Base-by-base conservation (phyloP, 2,329 filamentous ascomycete species). In the Sporothrix phasma region DNA sequence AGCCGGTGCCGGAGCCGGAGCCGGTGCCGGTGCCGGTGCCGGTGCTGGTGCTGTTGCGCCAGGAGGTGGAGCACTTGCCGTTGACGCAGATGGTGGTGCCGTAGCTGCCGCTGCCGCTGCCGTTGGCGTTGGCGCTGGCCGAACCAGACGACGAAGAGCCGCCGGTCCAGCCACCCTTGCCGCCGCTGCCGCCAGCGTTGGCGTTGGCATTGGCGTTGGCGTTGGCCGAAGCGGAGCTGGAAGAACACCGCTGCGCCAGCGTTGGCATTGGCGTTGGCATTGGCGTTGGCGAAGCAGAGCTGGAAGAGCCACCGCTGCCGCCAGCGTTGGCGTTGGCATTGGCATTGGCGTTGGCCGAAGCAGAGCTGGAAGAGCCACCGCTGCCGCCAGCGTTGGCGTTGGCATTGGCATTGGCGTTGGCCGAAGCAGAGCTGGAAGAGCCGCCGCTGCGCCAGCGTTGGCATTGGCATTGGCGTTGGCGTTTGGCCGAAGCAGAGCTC, bases 21-120 rank as follows among this genome's bases (percentile, higher is more conserved):
- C n/a, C n/a, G n/a, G n/a, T n/a, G n/a, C n/a, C n/a, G n/a, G n/a
- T n/a, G n/a, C n/a, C n/a, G n/a, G n/a, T n/a, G n/a, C n/a, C 5
- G 26, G 26, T 46, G 43, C 5, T 51, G 34, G 64, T 61, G 61
- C 61, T 19, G 45, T 46, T 47, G 31, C 22, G 49, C 46, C n/a
- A 39, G 47, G 13, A 7, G 29, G 19, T 43, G 17, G 24, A 22
- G 65, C 56, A 66, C 29, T 62, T 58, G 34, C 29, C 62, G 53
- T 60, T 63, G 58, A 37, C 13, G 64, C 61, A 63, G 41, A 26
- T 37, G n/a, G 45, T 46, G 41, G 63, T 19, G 43, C 41, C 47
- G 26, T 37, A 37, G 49, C 31, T 47, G 43, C 39, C 62, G 46
- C 46, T 47, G 37, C 43, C 39, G 37, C 49, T 49, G 13, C 53